Evolutionary conservation across 1,139 yeast genomes (phyloP), one percentile per base, ranked within the genome.

Genomic region (Barnettozyma hawaiiensis): DNA sequence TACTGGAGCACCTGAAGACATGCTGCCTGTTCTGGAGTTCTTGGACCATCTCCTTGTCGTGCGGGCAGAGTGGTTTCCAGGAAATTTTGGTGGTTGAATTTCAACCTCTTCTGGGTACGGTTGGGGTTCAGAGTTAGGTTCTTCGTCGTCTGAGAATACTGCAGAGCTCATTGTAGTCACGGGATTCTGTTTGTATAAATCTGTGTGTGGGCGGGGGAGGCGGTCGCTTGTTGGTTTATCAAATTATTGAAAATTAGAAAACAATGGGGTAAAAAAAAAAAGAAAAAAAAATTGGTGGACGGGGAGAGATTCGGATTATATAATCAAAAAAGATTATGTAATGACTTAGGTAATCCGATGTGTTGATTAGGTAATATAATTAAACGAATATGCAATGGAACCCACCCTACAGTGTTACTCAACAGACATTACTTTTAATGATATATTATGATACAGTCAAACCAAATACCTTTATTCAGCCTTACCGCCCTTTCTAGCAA

Each of bases 401-500:
- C 23, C 23, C 23, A 21, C 8, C 8, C 29, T 31, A 31, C 32
- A 29, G 20, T 29, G 33, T 31, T n/a, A n/a, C 14, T 31, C 18
- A 20, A 32, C 37, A 22, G 37, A 15, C 28, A 34, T 34, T 34
- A 34, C 37, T 42, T 37, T 37, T 20, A 31, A 35, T 38, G 39
- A 38, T 35, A 34, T 35, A 35, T 29, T 44, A 33, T 37, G 33
- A 37, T 35, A 39, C 43, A 44, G 35, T 43, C 40, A 36, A 44
- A 40, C 43, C 43, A 43, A 39, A 37, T 47, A 36, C 55, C 63
- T 71, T n/a, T 78, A 78, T 73, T 79, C 84, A 66, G 74, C 73
- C 66, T 78, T 78, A 71, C 95, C 95, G 69, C 95, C 94, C 80
- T 85, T 85, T 80, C 92, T 83, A 67, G 80, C 81, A 68, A 92